Base-by-base conservation (phyloP, 257 asterid species). In the Linaria vulgaris region DNA sequence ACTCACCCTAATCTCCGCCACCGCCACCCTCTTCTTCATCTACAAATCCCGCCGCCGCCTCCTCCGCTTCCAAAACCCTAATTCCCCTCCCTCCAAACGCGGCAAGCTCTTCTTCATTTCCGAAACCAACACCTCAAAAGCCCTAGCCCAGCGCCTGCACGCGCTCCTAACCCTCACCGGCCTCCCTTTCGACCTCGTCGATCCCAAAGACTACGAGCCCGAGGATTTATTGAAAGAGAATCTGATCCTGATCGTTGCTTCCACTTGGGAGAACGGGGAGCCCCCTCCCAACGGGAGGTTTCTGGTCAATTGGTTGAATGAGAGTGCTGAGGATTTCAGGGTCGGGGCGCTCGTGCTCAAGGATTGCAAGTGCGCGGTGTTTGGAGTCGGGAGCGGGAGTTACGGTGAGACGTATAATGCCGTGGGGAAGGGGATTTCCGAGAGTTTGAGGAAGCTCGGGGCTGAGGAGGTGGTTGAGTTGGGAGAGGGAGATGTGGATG, bases 211-310 rank as follows among this genome's bases (percentile, higher is more conserved):
- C 68, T 92, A 85, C 34, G 97, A 92, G 74, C 99, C 99, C 0
- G 99, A 92, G 73, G 99, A 92, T 69, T 76, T 92, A 5, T 77
- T 78, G 23, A 87, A 82, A 41, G 99, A 92, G 69, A 59, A 69
- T 6, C 67, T 81, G 1, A 83, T 87, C 46, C 48, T 92, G 61
- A 62, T 89, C 21, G 75, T 92, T 19, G 91, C 96, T 49, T 89
- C 99, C 21, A 92, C 99, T 9, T 92, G 99, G 97, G 99, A 89
- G 49, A 76, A 85, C 11, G 99, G 99, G 10, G 87, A 53, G 41
- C 64, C 99, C 1, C 95, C 97, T 50, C 21, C 44, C 34, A 83
- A 87, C 38, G 99, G 95, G 34, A 75, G 80, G 10, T 92, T 92
- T 77, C 63, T 92, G 73, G 89, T 84, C 12, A 79, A 92, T 77